Evolutionary conservation across 139 green algal species (phyloP).

Genomic region (Cymbomonas tetramitiformis): DNA sequence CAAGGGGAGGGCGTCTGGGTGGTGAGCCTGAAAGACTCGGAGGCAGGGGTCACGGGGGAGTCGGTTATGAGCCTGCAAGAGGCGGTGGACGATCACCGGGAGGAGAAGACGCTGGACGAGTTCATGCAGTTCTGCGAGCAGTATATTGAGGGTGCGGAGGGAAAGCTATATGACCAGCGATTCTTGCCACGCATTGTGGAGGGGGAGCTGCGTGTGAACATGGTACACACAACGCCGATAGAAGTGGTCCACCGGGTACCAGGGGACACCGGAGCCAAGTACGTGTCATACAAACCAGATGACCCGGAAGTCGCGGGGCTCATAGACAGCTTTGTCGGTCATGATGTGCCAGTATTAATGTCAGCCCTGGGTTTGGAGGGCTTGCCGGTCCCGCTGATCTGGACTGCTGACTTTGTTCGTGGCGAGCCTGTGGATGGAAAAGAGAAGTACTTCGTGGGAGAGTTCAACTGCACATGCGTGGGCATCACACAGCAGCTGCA

Average conservation of each 20-base stretch:
- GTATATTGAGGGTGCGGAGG: too few species aligned
- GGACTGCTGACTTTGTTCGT: conserved; percentile 27
- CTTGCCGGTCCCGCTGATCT: conserved; percentile 24
- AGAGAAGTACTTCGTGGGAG: conserved; percentile 25
- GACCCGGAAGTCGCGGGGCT: conserved; percentile 19
- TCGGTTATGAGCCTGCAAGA: conserved; percentile 20
- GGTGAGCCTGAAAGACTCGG: conserved; percentile 17
- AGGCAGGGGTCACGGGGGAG: conserved; percentile 11
- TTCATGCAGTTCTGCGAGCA: conserved; percentile 21
- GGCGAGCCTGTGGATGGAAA: conserved; percentile 19
- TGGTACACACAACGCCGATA: conserved; percentile 23
- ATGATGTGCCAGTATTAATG: conserved; percentile 23
- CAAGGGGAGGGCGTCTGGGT: conserved; percentile 31
- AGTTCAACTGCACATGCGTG: conserved; percentile 29
- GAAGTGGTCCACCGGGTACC: conserved; percentile 33
- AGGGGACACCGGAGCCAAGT: conserved; percentile 23
- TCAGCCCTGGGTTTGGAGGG: conserved; percentile 13
- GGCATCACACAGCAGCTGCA: conserved; percentile 27
- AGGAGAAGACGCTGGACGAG: conserved; percentile 12
- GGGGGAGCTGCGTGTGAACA: conserved; percentile 28
- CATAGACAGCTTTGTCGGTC: conserved; percentile 22
- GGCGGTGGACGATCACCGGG: conserved; percentile 20
- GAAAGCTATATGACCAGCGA: too few species aligned
- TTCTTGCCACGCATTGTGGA: too few species aligned
- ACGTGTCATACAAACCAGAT: conserved; percentile 21